Conservation (phyloP, 345 rosid species). For the Brassica incana region DNA sequence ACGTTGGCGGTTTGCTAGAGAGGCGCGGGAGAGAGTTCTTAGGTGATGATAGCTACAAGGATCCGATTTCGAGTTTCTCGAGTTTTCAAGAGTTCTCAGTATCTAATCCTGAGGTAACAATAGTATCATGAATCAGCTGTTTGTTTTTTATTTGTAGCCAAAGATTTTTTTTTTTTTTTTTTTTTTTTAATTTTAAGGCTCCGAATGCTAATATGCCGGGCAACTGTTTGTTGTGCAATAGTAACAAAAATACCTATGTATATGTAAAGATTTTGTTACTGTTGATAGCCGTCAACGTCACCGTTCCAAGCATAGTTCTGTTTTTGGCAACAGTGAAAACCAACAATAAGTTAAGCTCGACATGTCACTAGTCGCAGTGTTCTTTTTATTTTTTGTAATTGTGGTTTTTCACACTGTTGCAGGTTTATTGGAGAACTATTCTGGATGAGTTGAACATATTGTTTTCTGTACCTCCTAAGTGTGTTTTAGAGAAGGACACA, state of each 20-base stretch:
- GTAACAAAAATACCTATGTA: too few species aligned
- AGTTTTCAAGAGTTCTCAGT: conserved; percentile 87
- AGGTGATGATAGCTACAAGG: conserved; percentile 58
- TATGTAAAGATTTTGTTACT: too few species aligned
- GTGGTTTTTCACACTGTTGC: conserved; percentile 15
- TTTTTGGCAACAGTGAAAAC: not conserved
- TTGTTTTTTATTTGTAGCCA: too few species aligned
- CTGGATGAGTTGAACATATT: conserved; percentile 62
- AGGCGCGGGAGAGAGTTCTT: conserved; percentile 70
- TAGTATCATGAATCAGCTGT: not conserved
- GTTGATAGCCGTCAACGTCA: too few species aligned
- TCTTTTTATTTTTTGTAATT: not conserved
- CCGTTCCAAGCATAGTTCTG: too few species aligned
- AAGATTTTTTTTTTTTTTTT: too few species aligned
- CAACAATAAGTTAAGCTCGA: not conserved
- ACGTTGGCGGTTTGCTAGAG: conserved; percentile 72
- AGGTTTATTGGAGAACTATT: conserved; percentile 86
- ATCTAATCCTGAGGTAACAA: conserved; percentile 72
- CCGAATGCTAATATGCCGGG: too few species aligned
- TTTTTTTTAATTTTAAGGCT: too few species aligned
- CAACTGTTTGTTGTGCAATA: too few species aligned
- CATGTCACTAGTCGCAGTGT: not conserved
- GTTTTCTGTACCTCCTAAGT: conserved; percentile 67
- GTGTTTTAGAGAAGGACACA: conserved; percentile 50
- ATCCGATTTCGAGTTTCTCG: conserved; percentile 80